Evolutionary conservation across 2,329 filamentous ascomycete species (phyloP), one percentile per base, ranked within the genome.

Genomic region (Emergomyces orientalis): DNA sequence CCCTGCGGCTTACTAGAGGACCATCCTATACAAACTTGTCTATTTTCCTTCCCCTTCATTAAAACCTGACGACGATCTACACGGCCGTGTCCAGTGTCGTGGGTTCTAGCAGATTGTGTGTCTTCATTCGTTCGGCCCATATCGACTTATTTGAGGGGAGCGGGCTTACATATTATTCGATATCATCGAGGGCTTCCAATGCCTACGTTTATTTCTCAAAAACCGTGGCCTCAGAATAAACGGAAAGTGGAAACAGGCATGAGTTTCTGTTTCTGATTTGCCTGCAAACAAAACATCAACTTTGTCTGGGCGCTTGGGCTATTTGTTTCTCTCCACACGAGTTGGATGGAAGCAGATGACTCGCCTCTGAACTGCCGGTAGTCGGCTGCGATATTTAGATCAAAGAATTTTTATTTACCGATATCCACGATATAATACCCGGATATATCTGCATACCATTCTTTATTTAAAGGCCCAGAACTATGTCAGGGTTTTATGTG

Each of bases 401-500:
- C 57, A 32, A 59, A 41, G 27, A 22, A 9, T 22, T n/a, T 19
- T 39, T 22, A 17, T 59, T n/a, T 59, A 47, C 57, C 41, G 55
- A 43, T 30, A 43, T 43, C 37, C 22, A 43, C 37, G 34, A 58
- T 30, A 39, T 11, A 41, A 7, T n/a, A 2, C 22, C 32, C n/a
- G 37, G 30, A 43, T 41, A 58, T 43, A 43, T 34, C 34, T 25
- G 17, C 32, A 58, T 55, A 19, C 8, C 52, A 51, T 17, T 27
- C 7, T 17, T 27, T 17, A 17, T 47, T 47, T 7, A 37, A n/a
- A 37, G 19, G 52, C 9, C 22, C 37, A 1, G 55, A 58, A n/a
- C 27, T 19, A 61, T 61, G 59, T 61, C 59, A 13, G 59, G 14
- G 27, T 61, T 25, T 30, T 74, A 73, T 65, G 68, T 72, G 65